Evolutionary conservation across 2,329 filamentous ascomycete genomes (phyloP), one percentile per base, ranked within the genome.

Genomic region (Diaporthe sp.): DNA sequence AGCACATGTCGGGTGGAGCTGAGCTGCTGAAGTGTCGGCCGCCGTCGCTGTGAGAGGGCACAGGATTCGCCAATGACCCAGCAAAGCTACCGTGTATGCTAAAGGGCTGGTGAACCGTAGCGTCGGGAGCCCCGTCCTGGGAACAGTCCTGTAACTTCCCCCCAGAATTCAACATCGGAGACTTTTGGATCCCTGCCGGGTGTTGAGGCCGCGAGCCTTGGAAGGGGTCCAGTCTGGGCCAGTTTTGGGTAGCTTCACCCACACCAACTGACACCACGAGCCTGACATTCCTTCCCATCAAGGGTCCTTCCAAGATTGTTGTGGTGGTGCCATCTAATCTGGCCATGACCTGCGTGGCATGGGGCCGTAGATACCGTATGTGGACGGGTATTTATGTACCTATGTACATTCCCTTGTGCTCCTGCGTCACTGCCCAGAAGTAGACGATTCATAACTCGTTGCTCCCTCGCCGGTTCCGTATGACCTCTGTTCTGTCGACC

Each of bases 41-140:
- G 7, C 58, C 8, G 58, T 44, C 37, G 34, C 58, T 4, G 57
- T 10, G 15, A 9, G 7, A n/a, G 37, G 10, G 34, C 31, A 39
- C 34, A n/a, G 15, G 28, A 34, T 63, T 63, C 22, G 37, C 13
- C 39, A 44, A 63, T 44, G n/a, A 9, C 61, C 61, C 37, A 37
- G 61, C 61, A 49, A 51, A 51, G 61, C 61, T 67, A 49, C 20
- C 44, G 44, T 31, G 31, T 2, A 51, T 68, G 31, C 63, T 53
- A 68, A 68, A 37, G 31, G n/a, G 13, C 22, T 68, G 65, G 44
- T 51, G 31, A 63, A 63, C 57, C 71, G 31, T 63, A 55, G 71
- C 71, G 71, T 55, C 71, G 57, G 71, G 71, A 61, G 49, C 71
- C 71, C 71, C 57, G 57, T 72, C 22, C 65, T 55, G 49, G 65